Base-by-base conservation (phyloP, 352 stramenopile genomes). In the Phytophthora constricta region DNA sequence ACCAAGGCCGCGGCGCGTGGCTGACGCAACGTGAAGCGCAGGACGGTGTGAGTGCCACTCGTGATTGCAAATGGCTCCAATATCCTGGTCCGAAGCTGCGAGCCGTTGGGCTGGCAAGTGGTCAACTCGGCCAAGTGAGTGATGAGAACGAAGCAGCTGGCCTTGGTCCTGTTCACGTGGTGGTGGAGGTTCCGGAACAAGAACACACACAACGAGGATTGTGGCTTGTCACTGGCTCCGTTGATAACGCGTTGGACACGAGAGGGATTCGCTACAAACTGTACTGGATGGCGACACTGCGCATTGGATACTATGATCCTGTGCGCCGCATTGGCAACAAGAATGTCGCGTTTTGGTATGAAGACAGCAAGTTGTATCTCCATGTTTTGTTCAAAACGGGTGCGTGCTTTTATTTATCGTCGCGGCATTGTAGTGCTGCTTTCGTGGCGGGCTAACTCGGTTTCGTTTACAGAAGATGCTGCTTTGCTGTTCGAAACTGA, bases 251-350 rank as follows among this genome's bases (percentile, higher is more conserved):
- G 31, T 56, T 19, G 19, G 22, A 57, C 31, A 57, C 31, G 31
- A 57, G 28, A 46, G 48, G 48, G 27, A 56, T 56, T 45, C 28
- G 62, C 39, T 61, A 41, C 48, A 60, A 19, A 28, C 13, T 70
- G n/a, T 65, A 61, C 20, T n/a, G 37, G 1, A 3, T 61, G 54
- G 55, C 42, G 19, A 14, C 1, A 43, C 56, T 11, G 28, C 28
- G 27, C 8, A 8, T 64, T 51, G 42, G 60, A 45, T 68, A 39
- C 41, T 62, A 58, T 17, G 60, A 68, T 53, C 42, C 51, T 54
- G 14, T 16, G 26, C 28, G 39, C 8, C 58, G 49, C 5, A 20
- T 4, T 1, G 19, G 3, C 2, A 42, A 62, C 13, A 61, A 48
- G 14, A 28, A 62, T 34, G 37, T 11, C 5, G 52, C 59, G 10